Evolutionary conservation across 2,329 filamentous ascomycete species (phyloP).

Genomic region (Orbilia quercus): DNA sequence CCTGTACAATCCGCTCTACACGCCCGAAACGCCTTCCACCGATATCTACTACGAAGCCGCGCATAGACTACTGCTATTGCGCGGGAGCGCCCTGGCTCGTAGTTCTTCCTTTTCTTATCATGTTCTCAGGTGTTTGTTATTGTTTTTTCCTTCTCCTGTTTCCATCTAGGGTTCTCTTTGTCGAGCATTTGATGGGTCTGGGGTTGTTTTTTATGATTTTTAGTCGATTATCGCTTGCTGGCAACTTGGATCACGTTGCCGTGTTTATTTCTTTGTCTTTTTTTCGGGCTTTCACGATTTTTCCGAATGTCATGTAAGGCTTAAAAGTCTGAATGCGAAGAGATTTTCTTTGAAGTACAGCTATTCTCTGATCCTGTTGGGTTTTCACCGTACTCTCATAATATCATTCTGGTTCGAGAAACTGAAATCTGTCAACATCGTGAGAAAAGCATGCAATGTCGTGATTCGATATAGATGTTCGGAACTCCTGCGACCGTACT

Average conservation of each 20-base stretch:
- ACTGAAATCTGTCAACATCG: neutral
- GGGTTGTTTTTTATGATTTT: constrained; percentile 9
- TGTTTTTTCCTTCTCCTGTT: constrained; percentile 20
- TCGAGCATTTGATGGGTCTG: constrained; percentile 50
- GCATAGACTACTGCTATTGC: constrained; percentile 13
- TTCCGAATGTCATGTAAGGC: constrained; percentile 23
- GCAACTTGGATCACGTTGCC: constrained; percentile 5
- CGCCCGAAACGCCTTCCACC: neutral
- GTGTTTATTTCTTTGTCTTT: constrained; percentile 5
- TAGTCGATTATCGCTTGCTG: constrained; percentile 9
- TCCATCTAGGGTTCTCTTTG: constrained; percentile 53
- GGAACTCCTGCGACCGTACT: constrained; percentile 1
- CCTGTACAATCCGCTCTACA: neutral
- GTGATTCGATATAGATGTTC: neutral
- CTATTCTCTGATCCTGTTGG: neutral
- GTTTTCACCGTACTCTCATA: no score
- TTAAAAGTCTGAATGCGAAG: constrained; percentile 25
- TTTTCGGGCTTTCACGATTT: constrained; percentile 10
- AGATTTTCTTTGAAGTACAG: neutral
- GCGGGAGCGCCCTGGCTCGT: neutral
- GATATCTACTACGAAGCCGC: neutral
- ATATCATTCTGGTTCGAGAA: neutral
- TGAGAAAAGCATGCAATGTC: neutral
- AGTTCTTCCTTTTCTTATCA: constrained; percentile 10
- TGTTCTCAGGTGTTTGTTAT: constrained; percentile 41